Conservation (phyloP, 2,329 filamentous ascomycete species). For the Pyricularia sp. region DNA sequence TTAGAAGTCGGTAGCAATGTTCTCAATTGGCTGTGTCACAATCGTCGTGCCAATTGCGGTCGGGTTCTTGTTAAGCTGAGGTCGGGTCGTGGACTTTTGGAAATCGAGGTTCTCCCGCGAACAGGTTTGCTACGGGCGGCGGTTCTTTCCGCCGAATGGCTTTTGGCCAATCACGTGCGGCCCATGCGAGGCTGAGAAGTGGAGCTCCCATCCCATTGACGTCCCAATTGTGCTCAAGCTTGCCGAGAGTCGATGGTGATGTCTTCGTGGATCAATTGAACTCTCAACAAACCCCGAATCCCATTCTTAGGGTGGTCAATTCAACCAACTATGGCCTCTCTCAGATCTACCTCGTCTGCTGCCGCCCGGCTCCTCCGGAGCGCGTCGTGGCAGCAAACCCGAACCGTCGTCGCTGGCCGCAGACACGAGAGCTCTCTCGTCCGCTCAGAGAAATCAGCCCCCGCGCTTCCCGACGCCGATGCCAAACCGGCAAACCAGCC, state of each 20-base stretch:
- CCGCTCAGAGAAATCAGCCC: constrained; percentile 26
- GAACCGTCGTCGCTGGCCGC: constrained; percentile 32
- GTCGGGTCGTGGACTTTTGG: not conserved
- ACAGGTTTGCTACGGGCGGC: constrained; percentile 17
- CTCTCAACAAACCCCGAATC: not conserved
- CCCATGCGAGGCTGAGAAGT: not conserved
- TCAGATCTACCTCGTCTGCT: constrained; percentile 46
- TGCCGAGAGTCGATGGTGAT: not conserved
- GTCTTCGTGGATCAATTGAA: not conserved
- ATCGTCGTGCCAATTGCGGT: constrained; percentile 3
- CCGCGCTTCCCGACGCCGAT: constrained; percentile 18
- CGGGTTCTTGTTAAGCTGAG: constrained; percentile 7
- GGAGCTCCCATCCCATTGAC: not conserved
- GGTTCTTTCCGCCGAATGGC: constrained; percentile 20
- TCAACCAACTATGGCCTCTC: constrained; percentile 49
- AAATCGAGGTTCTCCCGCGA: constrained; percentile 10
- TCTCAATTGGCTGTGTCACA: constrained; percentile 12
- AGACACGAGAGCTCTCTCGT: constrained; percentile 46
- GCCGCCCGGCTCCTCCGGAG: constrained; percentile 42
- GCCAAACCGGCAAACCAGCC: constrained; percentile 51
- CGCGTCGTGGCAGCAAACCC: constrained; percentile 24
- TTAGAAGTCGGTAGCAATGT: constrained; percentile 3
- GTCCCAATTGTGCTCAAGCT: constrained; percentile 4
- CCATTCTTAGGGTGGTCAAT: not conserved
- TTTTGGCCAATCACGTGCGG: constrained; percentile 13